A percentile compares a stretch with the other conserved stretches of the same genome.
phyloP scores from a whole-genome alignment of 352 stramenopile genomes.

The Globisporangium cystogenes region DNA sequence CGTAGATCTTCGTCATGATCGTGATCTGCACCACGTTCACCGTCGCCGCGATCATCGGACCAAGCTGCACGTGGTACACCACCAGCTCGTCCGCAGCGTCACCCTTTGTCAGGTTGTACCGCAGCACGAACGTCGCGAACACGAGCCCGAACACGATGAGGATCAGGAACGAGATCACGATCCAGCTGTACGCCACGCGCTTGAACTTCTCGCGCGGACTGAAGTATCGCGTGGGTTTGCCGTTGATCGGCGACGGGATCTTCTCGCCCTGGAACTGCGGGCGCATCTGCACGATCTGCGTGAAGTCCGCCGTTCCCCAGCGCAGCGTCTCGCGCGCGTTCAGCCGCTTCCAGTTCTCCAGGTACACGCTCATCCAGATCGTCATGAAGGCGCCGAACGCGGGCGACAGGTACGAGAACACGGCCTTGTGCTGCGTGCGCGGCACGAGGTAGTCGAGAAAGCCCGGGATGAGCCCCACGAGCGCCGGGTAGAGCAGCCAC shows the following conservation, averaged over 20 bases:
- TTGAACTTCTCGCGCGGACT: slow-evolving; percentile 49
- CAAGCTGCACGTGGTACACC: slow-evolving; percentile 58
- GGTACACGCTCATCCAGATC: slow-evolving; percentile 87
- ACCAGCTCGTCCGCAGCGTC: slow-evolving; percentile 48
- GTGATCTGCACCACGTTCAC: slow-evolving; percentile 81
- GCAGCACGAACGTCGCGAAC: slow-evolving; percentile 72
- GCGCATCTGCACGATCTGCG: slow-evolving; percentile 63
- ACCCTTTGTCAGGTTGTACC: slow-evolving; percentile 66
- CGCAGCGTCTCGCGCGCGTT: slow-evolving; percentile 67
- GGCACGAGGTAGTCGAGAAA: slow-evolving; percentile 61
- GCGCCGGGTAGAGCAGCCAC: slow-evolving; percentile 83
- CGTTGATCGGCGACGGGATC: slow-evolving; percentile 19
- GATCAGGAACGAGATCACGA: slow-evolving; percentile 71
- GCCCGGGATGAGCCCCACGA: slow-evolving; percentile 89
- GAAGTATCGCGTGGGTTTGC: no score
- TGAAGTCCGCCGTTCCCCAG: slow-evolving; percentile 83
- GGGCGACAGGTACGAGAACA: slow-evolving; percentile 75
- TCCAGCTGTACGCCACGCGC: slow-evolving; percentile 57
- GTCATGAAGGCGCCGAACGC: slow-evolving; percentile 85
- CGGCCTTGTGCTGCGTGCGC: slow-evolving; percentile 34
- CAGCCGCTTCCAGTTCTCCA: slow-evolving; percentile 78
- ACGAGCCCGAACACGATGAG: slow-evolving; percentile 70
- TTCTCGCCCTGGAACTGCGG: slow-evolving; percentile 69
- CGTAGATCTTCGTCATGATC: slow-evolving; percentile 76
- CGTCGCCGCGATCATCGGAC: slow-evolving; percentile 61